Conservation (phyloP, 345 rosid species). For the Crucihimalaya himalaica region DNA sequence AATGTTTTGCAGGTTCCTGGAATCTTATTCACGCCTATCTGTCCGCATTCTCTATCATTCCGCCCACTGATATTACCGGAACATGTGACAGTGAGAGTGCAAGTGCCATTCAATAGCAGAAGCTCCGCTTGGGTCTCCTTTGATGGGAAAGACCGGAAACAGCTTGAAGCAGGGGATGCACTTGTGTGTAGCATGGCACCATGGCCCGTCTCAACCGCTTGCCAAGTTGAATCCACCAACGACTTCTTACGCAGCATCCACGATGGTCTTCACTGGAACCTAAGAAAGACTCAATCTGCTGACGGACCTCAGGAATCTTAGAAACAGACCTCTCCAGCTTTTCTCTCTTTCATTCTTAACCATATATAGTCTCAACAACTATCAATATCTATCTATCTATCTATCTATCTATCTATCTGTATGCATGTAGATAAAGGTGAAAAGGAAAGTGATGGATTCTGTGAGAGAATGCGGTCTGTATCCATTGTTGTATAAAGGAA, state of each 20-base stretch:
- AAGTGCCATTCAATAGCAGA: conserved; percentile 92
- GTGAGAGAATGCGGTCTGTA: conserved; percentile 3
- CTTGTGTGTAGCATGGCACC: conserved; percentile 97
- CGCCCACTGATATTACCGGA: conserved; percentile 96
- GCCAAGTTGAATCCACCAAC: conserved; percentile 76
- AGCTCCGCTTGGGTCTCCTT: conserved; percentile 94
- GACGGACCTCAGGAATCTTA: conserved; percentile 66
- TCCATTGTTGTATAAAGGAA: conserved; percentile 16
- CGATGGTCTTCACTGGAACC: conserved; percentile 97
- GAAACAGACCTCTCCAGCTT: conserved; percentile 1
- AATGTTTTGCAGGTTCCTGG: conserved; percentile 78
- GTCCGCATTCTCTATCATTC: conserved; percentile 96
- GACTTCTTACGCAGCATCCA: conserved; percentile 94
- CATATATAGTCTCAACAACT: not conserved
- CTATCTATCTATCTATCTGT: conserved; percentile 9
- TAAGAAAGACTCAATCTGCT: conserved; percentile 77
- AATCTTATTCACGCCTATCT: conserved; percentile 93
- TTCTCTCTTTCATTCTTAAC: conserved; percentile 1
- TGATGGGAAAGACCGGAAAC: conserved; percentile 92
- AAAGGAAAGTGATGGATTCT: conserved; percentile 5
- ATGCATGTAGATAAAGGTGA: conserved; percentile 19
- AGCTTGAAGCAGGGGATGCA: conserved; percentile 82
- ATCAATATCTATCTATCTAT: conserved; percentile 3
- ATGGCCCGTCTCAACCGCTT: conserved; percentile 98
- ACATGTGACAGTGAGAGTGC: conserved; percentile 83